Evolutionary conservation across 1,139 yeast species (phyloP).

Genomic region (Groenewaldozyma sp.): DNA sequence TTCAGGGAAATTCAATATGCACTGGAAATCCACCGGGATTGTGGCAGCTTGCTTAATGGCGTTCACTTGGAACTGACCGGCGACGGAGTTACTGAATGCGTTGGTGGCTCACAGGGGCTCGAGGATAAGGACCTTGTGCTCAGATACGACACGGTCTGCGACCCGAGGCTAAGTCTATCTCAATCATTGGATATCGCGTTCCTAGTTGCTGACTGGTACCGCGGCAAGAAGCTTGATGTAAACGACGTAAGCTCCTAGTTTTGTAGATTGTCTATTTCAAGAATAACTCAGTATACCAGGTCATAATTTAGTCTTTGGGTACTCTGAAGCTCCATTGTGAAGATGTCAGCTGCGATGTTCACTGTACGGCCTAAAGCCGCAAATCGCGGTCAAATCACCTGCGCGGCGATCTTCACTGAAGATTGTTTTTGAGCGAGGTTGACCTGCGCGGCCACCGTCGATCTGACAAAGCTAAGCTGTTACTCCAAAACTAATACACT

Average conservation of each 20-base stretch:
- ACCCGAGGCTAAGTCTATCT: slow-evolving; percentile 33
- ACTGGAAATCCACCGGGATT: slow-evolving; percentile 29
- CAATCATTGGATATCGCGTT: slow-evolving; percentile 38
- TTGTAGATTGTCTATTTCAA: too few species aligned
- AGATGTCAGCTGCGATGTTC: too few species aligned
- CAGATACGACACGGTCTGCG: slow-evolving; percentile 37
- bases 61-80: slow-evolving; percentile 38
- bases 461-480: too few species aligned
- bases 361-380: too few species aligned
- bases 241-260: background rate
- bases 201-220: slow-evolving; percentile 32
- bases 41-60: slow-evolving; percentile 31
- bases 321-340: too few species aligned
- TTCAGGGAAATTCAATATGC: slow-evolving; percentile 33
- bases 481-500: too few species aligned
- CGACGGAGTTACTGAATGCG: slow-evolving; percentile 38
- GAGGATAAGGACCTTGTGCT: slow-evolving; percentile 34
- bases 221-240: slow-evolving; percentile 1
- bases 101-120: slow-evolving; percentile 36
- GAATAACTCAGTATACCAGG: too few species aligned
- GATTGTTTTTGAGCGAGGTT: too few species aligned
- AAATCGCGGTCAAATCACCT: too few species aligned
- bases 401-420: too few species aligned
- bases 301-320: too few species aligned
- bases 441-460: too few species aligned